Evolutionary conservation across 2,329 filamentous ascomycete species (phyloP).

Genomic region (Apiospora aurea): DNA sequence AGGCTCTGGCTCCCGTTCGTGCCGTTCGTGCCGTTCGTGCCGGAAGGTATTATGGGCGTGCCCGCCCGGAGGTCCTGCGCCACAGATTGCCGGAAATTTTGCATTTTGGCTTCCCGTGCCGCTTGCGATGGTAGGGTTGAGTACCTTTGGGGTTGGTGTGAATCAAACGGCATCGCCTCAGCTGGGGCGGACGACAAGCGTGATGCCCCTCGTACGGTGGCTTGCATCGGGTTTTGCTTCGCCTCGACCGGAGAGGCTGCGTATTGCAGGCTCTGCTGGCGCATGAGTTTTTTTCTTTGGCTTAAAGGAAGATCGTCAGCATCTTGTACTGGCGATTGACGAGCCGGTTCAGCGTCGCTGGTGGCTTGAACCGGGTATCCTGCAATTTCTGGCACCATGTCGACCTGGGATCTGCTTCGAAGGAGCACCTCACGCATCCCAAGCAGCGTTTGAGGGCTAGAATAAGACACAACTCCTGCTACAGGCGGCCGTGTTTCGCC

Average conservation of each 20-base stretch:
- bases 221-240: conserved; percentile 30
- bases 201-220: conserved; percentile 26
- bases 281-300: conserved; percentile 69
- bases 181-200: conserved; percentile 25
- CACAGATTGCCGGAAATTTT: conserved; percentile 71
- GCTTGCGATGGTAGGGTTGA: conserved; percentile 51
- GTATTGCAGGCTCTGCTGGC: conserved; percentile 52
- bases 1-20: conserved; percentile 48
- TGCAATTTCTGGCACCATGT: conserved; percentile 33
- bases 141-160: conserved; percentile 60
- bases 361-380: not conserved
- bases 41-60: conserved; percentile 42
- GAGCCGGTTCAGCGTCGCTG: conserved; percentile 52
- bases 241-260: conserved; percentile 34
- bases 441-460: conserved; percentile 62
- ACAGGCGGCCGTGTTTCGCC: conserved; percentile 38
- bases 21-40: conserved; percentile 35
- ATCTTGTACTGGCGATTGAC: conserved; percentile 46
- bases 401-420: conserved; percentile 57
- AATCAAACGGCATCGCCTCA: conserved; percentile 56
- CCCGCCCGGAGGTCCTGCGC: conserved; percentile 64
- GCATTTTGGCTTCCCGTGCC: conserved; percentile 65
- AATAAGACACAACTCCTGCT: conserved; percentile 57
- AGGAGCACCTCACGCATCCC: conserved; percentile 63
- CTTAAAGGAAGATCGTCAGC: conserved; percentile 76